Conservation (phyloP, 1,284 basidiomycete species). For the Trichosporon asahii region DNA sequence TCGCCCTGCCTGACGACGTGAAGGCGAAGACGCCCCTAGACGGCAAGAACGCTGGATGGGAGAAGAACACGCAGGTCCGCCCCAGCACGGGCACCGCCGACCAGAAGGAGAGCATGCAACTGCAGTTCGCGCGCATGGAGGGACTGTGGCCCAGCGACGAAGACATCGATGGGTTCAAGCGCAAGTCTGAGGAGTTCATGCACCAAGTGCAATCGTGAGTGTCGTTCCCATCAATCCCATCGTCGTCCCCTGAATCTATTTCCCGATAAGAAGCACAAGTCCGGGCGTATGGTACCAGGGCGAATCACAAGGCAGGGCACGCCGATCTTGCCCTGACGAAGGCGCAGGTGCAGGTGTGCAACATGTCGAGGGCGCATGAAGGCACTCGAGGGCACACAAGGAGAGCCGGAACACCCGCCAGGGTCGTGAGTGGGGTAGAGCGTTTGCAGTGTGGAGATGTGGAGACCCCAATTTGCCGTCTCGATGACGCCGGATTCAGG, state of each 20-base stretch:
- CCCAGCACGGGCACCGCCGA: slow-evolving; percentile 23
- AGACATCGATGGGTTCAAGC: slow-evolving; percentile 26
- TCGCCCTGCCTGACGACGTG: slow-evolving; percentile 17
- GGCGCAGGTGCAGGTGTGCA: background rate
- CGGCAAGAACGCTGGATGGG: slow-evolving; percentile 26
- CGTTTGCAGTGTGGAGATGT: too few species aligned
- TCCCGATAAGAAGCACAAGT: background rate
- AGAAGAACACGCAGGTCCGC: slow-evolving; percentile 24
- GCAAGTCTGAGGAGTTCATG: slow-evolving; percentile 32
- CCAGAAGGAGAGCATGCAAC: slow-evolving; percentile 24
- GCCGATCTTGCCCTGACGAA: background rate
- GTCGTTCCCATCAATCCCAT: background rate
- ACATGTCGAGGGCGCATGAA: too few species aligned
- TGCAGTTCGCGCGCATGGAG: slow-evolving; percentile 40
- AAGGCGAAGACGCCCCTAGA: slow-evolving; percentile 23
- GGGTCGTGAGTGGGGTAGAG: background rate
- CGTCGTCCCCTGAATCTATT: background rate
- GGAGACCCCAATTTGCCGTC: background rate
- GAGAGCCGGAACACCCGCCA: background rate
- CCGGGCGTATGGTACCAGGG: background rate
- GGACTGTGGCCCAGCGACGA: slow-evolving; percentile 35
- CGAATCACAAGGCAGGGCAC: background rate
- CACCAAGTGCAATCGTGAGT: slow-evolving; percentile 30
- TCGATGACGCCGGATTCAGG: background rate
- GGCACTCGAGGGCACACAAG: background rate